Base-by-base conservation (phyloP, 2,329 filamentous ascomycete genomes). In the Diaporthe nobilis region DNA sequence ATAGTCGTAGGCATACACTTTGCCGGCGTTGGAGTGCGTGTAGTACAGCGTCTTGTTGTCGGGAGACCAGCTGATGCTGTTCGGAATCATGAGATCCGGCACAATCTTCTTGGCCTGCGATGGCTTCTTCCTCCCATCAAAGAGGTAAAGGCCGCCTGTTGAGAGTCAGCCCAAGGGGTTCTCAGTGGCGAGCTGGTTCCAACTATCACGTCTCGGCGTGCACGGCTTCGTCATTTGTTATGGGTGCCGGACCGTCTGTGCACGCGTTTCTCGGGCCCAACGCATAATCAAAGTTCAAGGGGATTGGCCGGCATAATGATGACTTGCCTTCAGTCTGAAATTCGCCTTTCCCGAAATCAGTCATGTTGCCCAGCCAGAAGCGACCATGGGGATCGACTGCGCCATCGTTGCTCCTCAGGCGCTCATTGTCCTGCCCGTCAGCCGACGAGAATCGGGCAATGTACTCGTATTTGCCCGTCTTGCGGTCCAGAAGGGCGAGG, bases 321-420 rank as follows among this genome's bases (percentile, higher is more conserved):
- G 67, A 79, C 85, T 82, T 80, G 90, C 90, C 90, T 83, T 93
- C 89, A 61, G 91, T 86, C 80, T 92, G 87, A 73, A 94, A 93
- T 4, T 84, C 83, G 47, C 89, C 89, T 28, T 85, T 79, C 22
- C 84, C 84, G 79, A 91, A 90, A 81, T 98, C 95, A 77, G 95
- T 97, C 94, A 98, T 98, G 77, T 91, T 91, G 10, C 95, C 95
- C 8, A 95, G 88, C 94, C 95, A 98, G 85, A 96, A 97, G 47
- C 95, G 88, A 44, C 96, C 95, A 77, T 92, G 89, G 37, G 92
- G 92, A 81, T 98, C 95, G 71, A 94, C 92, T 7, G 92, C 93
- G 63, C 95, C 95, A 81, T 98, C 96, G 82, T 98, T 98, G 83
- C 93, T 89, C 74, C 91, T 86, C 82, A 94, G 87, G 31, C 92